Percentiles rank a stretch among this genome's conserved stretches.
Conservation (phyloP, 78 protist species). For the Mastigamoeba balamuthi region DNA sequence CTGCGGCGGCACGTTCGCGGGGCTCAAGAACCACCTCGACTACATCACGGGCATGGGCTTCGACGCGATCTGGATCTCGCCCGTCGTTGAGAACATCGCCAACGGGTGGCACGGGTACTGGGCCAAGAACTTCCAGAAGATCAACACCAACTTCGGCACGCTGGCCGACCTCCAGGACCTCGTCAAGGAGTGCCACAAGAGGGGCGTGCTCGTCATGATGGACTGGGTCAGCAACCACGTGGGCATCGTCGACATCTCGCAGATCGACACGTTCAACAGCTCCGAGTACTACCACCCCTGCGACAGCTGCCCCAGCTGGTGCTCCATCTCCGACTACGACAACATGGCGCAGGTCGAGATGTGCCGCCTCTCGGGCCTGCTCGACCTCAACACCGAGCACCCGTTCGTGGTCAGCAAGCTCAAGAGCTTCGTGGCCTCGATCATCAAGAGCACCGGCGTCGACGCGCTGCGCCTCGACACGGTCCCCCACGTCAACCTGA, state of each 20-base stretch:
- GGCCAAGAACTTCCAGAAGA: no score
- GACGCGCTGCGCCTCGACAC: conserved; percentile 67
- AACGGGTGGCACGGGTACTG: no score
- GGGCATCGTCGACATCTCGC: no score
- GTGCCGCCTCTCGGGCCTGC: conserved; percentile 47
- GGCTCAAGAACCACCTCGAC: conserved; percentile 49
- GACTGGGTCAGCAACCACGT: conserved; percentile 73
- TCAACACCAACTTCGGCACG: conserved; percentile 50
- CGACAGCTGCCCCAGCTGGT: neutral
- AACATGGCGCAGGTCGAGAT: no score
- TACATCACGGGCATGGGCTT: conserved; percentile 82
- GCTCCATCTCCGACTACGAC: no score
- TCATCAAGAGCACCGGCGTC: conserved; percentile 2
- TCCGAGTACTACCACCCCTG: conserved; percentile 22
- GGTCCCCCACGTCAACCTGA: conserved; percentile 19
- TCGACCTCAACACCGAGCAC: conserved; percentile 41
- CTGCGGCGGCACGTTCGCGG: conserved; percentile 86
- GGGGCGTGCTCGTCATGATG: conserved; percentile 36
- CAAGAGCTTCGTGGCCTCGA: neutral
- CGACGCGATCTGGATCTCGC: conserved; percentile 88
- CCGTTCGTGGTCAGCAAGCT: conserved; percentile 18
- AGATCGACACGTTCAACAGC: conserved; percentile 19
- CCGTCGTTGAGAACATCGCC: conserved; percentile 58
- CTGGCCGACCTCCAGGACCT: conserved; percentile 20
- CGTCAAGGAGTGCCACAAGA: conserved; percentile 2